A percentile compares a stretch with the other conserved stretches of the same genome.
phyloP scores from a whole-genome alignment of 306 rosid species.

The Quercus alba region DNA sequence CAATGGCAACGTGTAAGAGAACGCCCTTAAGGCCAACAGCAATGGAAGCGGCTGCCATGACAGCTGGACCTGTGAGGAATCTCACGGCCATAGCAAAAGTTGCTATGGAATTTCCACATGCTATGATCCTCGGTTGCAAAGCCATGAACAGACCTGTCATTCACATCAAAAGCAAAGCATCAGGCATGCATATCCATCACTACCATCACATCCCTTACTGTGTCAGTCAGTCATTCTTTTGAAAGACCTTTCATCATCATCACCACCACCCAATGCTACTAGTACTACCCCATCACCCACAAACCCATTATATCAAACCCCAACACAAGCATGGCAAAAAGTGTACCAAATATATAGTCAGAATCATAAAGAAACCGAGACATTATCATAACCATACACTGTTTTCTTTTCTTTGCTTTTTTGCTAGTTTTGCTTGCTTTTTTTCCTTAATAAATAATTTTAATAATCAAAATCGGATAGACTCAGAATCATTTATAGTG shows the following conservation, averaged over 20 bases:
- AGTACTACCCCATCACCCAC: not conserved
- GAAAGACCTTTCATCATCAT: constrained; percentile 63
- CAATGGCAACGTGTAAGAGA: constrained; percentile 91
- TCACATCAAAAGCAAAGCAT: constrained; percentile 6
- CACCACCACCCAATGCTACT: constrained; percentile 17
- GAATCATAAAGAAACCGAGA: constrained; percentile 32
- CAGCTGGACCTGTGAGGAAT: constrained; percentile 99
- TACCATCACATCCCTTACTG: constrained; percentile 18
- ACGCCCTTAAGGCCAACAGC: constrained; percentile 86
- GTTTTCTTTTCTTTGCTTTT: constrained; percentile 29
- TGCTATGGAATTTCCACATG: constrained; percentile 93
- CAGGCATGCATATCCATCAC: constrained; percentile 29
- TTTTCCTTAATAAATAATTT: constrained; percentile 17
- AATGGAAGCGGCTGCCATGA: constrained; percentile 97
- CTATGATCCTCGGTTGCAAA: constrained; percentile 97
- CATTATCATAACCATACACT: constrained; percentile 40
- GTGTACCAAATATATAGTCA: constrained; percentile 7
- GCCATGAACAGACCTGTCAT: constrained; percentile 93
- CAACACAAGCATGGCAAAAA: constrained; percentile 34
- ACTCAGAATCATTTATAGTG: constrained; percentile 16
- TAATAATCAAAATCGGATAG: constrained; percentile 16
- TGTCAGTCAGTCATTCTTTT: constrained; percentile 36
- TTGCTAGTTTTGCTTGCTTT: constrained; percentile 17
- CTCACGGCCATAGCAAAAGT: constrained; percentile 91
- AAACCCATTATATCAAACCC: constrained; percentile 22